A percentile compares a stretch with the other conserved stretches of the same genome.
phyloP scores from a whole-genome alignment of 441 rosid genomes.

The Populus hybrid region DNA sequence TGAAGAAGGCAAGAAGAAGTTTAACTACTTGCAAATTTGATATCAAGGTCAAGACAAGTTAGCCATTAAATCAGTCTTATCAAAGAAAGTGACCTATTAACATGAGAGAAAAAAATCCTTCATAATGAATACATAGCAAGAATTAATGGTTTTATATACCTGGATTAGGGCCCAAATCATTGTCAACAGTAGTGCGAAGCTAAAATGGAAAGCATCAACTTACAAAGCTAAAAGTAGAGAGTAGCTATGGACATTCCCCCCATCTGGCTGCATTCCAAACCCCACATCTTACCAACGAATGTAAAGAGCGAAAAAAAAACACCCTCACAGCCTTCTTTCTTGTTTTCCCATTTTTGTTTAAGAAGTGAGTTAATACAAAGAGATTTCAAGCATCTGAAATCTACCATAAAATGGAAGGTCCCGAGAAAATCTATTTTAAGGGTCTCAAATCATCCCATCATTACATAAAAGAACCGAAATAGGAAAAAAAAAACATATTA shows the following conservation, averaged over 20 bases:
- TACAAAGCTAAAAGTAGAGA: not conserved
- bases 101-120: not conserved
- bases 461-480: not conserved
- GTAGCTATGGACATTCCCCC: not conserved
- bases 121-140: too few relatives aligned
- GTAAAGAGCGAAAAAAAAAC: too few relatives aligned
- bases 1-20: not conserved
- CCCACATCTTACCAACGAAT: not conserved
- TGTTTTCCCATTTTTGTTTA: not conserved
- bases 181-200: not conserved
- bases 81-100: not conserved
- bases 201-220: not conserved
- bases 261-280: not conserved
- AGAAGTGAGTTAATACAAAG: not conserved
- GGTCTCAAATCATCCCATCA: not conserved
- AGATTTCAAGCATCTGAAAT: not conserved
- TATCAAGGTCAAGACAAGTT: not conserved
- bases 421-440: not conserved
- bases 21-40: not conserved
- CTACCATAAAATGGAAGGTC: not conserved
- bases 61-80: not conserved
- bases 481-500: not conserved
- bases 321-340: not conserved
- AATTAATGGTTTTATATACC: not conserved
- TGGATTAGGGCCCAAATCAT: not conserved